phyloP scores from a whole-genome alignment of 2,329 filamentous ascomycete genomes.

The Sphaceloma murrayae region DNA sequence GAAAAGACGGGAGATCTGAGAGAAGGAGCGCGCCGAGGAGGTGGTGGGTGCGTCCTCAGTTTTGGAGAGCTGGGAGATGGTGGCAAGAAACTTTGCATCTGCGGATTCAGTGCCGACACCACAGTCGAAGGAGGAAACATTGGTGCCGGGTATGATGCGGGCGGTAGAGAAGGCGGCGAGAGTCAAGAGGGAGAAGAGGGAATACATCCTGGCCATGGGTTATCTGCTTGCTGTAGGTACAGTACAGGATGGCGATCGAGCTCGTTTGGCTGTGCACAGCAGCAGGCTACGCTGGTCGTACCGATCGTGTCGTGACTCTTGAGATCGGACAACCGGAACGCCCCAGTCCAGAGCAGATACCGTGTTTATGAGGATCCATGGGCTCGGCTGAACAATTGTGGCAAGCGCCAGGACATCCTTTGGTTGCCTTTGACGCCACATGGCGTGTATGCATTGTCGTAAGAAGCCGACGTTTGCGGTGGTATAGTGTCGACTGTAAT shows the following conservation, averaged over 20 bases:
- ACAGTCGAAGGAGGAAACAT: conserved; percentile 34
- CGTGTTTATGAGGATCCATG: conserved; percentile 12
- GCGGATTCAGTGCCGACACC: conserved; percentile 31
- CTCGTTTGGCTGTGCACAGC: neutral
- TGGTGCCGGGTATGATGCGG: conserved; percentile 17
- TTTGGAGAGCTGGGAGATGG: conserved; percentile 29
- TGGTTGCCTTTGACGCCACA: neutral
- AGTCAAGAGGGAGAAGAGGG: conserved; percentile 17
- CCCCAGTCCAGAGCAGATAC: neutral
- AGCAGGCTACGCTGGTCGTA: neutral
- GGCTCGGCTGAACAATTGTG: conserved; percentile 1
- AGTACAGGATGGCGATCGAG: neutral
- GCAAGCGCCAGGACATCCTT: neutral
- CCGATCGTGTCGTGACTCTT: conserved; percentile 1
- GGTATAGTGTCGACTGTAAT: neutral
- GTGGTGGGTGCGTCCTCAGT: conserved; percentile 20
- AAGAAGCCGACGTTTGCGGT: conserved; percentile 9
- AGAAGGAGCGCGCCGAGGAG: conserved; percentile 21
- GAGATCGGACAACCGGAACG: conserved; percentile 1
- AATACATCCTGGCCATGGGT: conserved; percentile 17
- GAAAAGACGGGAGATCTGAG: conserved; percentile 21
- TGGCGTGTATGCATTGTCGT: neutral
- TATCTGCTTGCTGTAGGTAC: neutral
- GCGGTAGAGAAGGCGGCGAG: conserved; percentile 18
- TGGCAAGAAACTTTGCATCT: conserved; percentile 32